Evolutionary conservation across 1,284 basidiomycete species (phyloP), one percentile per base, ranked within the genome.

Genomic region (Neonothopanus nambi): DNA sequence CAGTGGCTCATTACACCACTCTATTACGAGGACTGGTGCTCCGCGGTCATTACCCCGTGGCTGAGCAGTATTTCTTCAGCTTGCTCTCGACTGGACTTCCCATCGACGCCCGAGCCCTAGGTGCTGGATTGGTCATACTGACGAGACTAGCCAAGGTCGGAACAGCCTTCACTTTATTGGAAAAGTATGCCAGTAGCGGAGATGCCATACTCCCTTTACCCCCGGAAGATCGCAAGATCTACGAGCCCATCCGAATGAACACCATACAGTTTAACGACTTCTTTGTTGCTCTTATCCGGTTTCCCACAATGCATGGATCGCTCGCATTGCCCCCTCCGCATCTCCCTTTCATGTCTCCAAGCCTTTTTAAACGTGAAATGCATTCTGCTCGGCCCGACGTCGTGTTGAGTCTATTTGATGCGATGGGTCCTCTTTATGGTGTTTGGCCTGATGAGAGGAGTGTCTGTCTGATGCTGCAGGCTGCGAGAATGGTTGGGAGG

Each of bases 401-500:
- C 2, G 76, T 85, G 2, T 86, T 85, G 63, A 70, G 70, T 39
- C 59, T 91, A 6, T 91, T 85, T 82, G 81, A 83, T 18, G 63
- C 78, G 15, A 77, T 88, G 68, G 68, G 70, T 1, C 54, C 64
- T 0, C 61, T 87, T 3, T 91, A 85, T 64, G 74, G 69, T 7
- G 70, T 85, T 0, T 61, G 67, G 1, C 86, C 85, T 0, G 79
- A 86, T 52, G 65, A 72, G 2, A 65, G 69, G 40, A 80, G 84
- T 26, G 74, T 92, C 51, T 73, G 75, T 38, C 74, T 85, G 49
- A 62, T 92, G 13, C 75, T 91, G 37, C 76, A 81, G 43, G 73
- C 82, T 0, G 84, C 84, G 0, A 71, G 82, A 2, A 68, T 77
- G 15, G 79, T 81, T 3, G 65, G 70, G 26, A 75, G 75, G 51